Evolutionary conservation across 768 basidiomycete species (phyloP).

Genomic region (Tubosaeta sp.): DNA sequence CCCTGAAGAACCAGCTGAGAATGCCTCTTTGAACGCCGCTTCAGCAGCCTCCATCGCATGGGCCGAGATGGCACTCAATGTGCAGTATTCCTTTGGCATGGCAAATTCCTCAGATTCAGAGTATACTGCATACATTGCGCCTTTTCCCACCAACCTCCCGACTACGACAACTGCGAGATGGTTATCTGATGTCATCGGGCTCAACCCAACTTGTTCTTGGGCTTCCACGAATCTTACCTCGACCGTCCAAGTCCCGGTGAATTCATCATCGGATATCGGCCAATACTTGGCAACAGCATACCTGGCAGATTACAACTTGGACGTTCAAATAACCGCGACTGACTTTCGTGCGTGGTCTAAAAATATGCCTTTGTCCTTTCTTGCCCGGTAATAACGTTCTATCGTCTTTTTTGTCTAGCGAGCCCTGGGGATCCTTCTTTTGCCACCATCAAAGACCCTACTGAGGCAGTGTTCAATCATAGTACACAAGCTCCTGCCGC

Average conservation of each 20-base stretch:
- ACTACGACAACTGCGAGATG: conserved; percentile 21
- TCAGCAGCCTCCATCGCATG: conserved; percentile 21
- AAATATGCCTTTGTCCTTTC: background rate
- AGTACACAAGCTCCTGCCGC: conserved; percentile 14
- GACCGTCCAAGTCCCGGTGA: conserved; percentile 9
- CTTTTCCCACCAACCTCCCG: conserved; percentile 16
- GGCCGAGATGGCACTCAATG: conserved; percentile 23
- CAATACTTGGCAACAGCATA: conserved; percentile 9
- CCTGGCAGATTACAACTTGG: conserved; percentile 16
- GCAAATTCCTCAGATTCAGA: conserved; percentile 12
- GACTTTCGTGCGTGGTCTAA: conserved; percentile 8
- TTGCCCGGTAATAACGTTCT: background rate
- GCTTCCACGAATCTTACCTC: conserved; percentile 23
- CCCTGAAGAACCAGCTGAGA: background rate
- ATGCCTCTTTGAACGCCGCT: conserved; percentile 7
- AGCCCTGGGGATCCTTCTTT: background rate
- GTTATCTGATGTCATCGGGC: conserved; percentile 25
- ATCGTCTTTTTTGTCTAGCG: background rate
- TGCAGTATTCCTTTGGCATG: conserved; percentile 22
- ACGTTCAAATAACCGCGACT: conserved; percentile 2
- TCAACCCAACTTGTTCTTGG: conserved; percentile 28
- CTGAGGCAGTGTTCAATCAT: conserved; percentile 14
- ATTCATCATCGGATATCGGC: background rate
- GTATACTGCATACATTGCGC: conserved; percentile 17
- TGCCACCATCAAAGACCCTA: conserved; percentile 8